These are phyloP conservation scores for Phylloporus scabripes DNA, from an alignment of 768 basidiomycete genomes.

Conservation along the genomic window DNA sequence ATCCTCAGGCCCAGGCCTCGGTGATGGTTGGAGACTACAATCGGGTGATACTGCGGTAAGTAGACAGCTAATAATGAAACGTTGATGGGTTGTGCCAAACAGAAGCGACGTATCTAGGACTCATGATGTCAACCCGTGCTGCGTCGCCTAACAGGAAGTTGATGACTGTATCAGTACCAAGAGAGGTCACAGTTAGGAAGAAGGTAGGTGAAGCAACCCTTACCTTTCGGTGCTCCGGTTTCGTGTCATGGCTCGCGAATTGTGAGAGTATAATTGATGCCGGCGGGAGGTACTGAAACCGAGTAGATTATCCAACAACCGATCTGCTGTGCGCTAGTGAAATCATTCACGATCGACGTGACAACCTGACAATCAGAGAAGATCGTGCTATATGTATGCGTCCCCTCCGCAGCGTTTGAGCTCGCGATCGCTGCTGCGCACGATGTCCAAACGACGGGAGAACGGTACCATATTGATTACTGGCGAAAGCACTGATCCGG, in stretches of 20 bases:
- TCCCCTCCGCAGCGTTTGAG: conserved; percentile 37
- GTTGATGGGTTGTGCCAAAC: not conserved
- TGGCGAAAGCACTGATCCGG: conserved; percentile 31
- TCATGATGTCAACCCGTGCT: too few species aligned
- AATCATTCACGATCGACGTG: conserved; percentile 40
- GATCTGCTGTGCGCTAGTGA: conserved; percentile 38
- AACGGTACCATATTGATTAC: conserved; percentile 56
- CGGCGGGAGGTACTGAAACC: conserved; percentile 22
- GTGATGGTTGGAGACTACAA: not conserved
- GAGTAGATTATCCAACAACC: conserved; percentile 39
- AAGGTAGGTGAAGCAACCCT: not conserved
- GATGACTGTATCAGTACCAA: conserved; percentile 23
- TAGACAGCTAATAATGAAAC: not conserved
- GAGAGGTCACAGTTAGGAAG: not conserved
- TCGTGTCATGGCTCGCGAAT: conserved; percentile 36
- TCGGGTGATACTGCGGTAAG: not conserved
- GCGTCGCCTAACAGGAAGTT: conserved; percentile 41
- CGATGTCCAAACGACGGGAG: conserved; percentile 54
- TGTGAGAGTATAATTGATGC: conserved; percentile 44
- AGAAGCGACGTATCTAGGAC: too few species aligned
- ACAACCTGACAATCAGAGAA: conserved; percentile 33
- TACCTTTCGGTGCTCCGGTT: conserved; percentile 51
- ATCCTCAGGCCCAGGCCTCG: too few species aligned
- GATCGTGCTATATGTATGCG: conserved; percentile 56
- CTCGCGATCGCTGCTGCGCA: conserved; percentile 35